phyloP scores from a whole-genome alignment of 2,329 filamentous ascomycete species.

The Ophiostoma novo-ulmi region DNA sequence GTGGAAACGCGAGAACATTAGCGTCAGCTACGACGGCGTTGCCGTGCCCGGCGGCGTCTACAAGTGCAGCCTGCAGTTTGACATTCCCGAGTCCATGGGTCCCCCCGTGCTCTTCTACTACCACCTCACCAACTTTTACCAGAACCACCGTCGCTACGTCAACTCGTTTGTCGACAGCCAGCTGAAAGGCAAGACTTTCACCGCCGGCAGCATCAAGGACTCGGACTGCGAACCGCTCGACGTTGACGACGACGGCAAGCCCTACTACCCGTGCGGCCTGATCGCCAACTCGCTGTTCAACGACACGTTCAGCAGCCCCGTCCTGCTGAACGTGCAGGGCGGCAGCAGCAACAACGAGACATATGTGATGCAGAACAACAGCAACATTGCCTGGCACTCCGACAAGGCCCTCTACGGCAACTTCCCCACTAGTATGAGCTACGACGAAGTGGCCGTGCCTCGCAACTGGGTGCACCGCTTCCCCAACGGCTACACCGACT shows the following conservation, averaged over 20 bases:
- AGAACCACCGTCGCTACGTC: conserved; percentile 96
- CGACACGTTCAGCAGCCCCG: conserved; percentile 71
- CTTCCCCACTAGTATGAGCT: conserved; percentile 55
- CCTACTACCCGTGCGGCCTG: conserved; percentile 90
- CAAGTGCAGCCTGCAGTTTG: conserved; percentile 71
- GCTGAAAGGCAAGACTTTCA: conserved; percentile 63
- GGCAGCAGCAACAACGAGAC: conserved; percentile 40
- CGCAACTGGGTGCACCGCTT: conserved; percentile 77
- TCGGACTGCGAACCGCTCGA: conserved; percentile 73
- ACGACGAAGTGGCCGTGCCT: conserved; percentile 66
- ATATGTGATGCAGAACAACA: conserved; percentile 72
- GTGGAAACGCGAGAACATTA: conserved; percentile 41
- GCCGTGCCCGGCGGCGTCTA: conserved; percentile 34
- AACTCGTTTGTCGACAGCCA: conserved; percentile 81
- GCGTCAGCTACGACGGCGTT: conserved; percentile 40
- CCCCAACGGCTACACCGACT: conserved; percentile 61
- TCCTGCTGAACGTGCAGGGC: conserved; percentile 50
- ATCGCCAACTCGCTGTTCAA: conserved; percentile 98
- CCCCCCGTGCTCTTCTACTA: conserved; percentile 92
- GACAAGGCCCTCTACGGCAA: conserved; percentile 73
- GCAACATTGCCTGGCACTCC: conserved; percentile 77
- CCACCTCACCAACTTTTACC: conserved; percentile 94
- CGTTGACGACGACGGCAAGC: conserved; percentile 45
- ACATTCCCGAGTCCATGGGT: conserved; percentile 70
- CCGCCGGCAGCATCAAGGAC: conserved; percentile 54